A percentile compares a stretch with the other conserved stretches of the same genome.
These are phyloP conservation scores for Trichoderma erinaceum DNA, from an alignment of 495 filamentous ascomycete genomes.

Conservation along the genomic window DNA sequence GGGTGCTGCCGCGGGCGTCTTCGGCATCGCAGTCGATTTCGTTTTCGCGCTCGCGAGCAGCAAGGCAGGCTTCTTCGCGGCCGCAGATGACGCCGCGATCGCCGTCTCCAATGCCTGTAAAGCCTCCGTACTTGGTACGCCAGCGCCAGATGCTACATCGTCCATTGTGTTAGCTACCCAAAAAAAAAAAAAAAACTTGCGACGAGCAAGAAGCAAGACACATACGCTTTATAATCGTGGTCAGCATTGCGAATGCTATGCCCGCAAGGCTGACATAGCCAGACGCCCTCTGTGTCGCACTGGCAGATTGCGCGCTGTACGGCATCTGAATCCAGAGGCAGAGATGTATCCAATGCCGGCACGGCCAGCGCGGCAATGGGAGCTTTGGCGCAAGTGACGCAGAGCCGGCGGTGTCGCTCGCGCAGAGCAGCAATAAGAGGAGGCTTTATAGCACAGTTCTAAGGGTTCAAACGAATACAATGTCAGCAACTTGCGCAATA, in stretches of 20 bases:
- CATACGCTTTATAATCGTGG: conserved; percentile 57
- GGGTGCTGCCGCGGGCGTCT: conserved; percentile 42
- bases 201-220: not conserved
- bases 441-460: conserved; percentile 84
- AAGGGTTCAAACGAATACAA: not conserved
- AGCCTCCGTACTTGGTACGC: conserved; percentile 77
- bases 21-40: conserved; percentile 74
- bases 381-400: conserved; percentile 60
- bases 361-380: conserved; percentile 48
- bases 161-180: not conserved
- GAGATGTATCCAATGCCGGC: conserved; percentile 25
- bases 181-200: not conserved
- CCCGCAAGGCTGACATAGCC: conserved; percentile 78
- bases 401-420: conserved; percentile 72
- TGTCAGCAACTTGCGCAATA: not conserved
- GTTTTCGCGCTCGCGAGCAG: conserved; percentile 64
- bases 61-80: conserved; percentile 61
- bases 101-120: conserved; percentile 81
- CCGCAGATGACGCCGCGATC: conserved; percentile 82
- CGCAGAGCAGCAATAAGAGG: conserved; percentile 55
- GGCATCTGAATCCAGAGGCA: conserved; percentile 31
- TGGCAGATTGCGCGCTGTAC: conserved; percentile 59
- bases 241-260: conserved; percentile 60
- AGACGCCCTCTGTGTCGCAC: conserved; percentile 57
- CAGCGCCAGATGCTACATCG: conserved; percentile 72